Conservation (phyloP, 2,329 filamentous ascomycete genomes). For the Cytospora paraplurivora region DNA sequence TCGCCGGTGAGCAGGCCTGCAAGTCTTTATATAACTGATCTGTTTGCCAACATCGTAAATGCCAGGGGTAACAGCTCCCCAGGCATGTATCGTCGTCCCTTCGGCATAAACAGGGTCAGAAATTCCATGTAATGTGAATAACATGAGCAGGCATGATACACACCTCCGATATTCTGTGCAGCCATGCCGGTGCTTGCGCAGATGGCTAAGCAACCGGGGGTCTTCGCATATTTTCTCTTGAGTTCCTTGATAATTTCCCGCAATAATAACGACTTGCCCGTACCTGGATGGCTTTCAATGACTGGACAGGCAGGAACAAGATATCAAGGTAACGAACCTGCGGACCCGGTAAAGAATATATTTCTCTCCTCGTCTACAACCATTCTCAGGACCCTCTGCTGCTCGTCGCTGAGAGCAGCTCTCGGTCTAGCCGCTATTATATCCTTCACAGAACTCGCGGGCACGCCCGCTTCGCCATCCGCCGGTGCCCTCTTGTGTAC, state of each 20-base stretch:
- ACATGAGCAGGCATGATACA: not conserved
- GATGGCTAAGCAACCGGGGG: constrained; percentile 69
- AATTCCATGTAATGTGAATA: fast-evolving
- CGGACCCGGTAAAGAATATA: constrained; percentile 78
- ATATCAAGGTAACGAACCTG: constrained; percentile 7
- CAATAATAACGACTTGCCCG: constrained; percentile 75
- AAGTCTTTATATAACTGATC: constrained; percentile 71
- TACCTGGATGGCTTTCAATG: constrained; percentile 49
- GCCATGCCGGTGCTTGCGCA: constrained; percentile 76
- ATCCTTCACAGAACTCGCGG: too few species aligned
- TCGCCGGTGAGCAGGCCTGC: constrained; percentile 67
- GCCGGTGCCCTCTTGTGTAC: fast-evolving
- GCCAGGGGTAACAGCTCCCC: constrained; percentile 72
- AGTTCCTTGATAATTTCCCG: constrained; percentile 70
- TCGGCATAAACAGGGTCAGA: not conserved
- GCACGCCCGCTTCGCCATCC: not conserved
- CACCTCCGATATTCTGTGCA: constrained; percentile 72
- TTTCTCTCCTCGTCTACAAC: constrained; percentile 68
- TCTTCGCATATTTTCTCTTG: constrained; percentile 61
- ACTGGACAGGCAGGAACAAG: too few species aligned
- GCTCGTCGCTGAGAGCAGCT: constrained; percentile 65
- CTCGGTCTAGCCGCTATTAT: too few species aligned
- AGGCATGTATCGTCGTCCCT: constrained; percentile 69
- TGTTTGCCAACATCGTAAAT: constrained; percentile 70
- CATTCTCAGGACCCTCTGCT: constrained; percentile 65